Conservation (phyloP, 164 flowering plant genomes). For the Vitis amurensis region DNA sequence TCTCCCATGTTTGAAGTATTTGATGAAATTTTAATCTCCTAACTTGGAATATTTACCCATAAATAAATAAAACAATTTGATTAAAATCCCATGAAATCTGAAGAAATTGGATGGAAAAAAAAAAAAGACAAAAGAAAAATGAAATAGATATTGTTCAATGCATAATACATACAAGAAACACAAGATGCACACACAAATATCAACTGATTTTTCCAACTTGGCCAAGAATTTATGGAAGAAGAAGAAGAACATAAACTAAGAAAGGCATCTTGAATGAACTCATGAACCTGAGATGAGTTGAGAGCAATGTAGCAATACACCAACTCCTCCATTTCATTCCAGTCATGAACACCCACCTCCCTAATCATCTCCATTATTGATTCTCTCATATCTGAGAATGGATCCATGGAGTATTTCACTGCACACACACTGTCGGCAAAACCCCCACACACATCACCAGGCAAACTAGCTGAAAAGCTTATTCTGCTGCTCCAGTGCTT, state of each 20-base stretch:
- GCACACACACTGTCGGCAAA: slow-evolving; percentile 49
- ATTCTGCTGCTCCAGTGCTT: slow-evolving; percentile 12
- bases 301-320: slow-evolving; percentile 58
- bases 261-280: slow-evolving; percentile 44
- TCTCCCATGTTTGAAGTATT: too few species aligned
- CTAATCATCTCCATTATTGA: slow-evolving; percentile 55
- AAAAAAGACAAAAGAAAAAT: too few species aligned
- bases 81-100: too few species aligned
- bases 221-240: too few species aligned
- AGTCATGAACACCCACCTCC: slow-evolving; percentile 37
- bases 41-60: too few species aligned
- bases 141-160: too few species aligned
- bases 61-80: too few species aligned
- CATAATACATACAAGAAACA: too few species aligned
- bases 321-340: slow-evolving; percentile 63
- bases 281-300: slow-evolving; percentile 47
- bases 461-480: slow-evolving; percentile 62
- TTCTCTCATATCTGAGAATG: slow-evolving; percentile 39
- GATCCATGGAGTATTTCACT: slow-evolving; percentile 44
- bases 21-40: too few species aligned
- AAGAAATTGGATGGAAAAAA: too few species aligned
- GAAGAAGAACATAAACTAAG: slow-evolving; percentile 27
- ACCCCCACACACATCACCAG: slow-evolving; percentile 38
- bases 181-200: too few species aligned
- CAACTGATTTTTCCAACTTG: too few species aligned